phyloP scores from a whole-genome alignment of 2,329 filamentous ascomycete species.

The Chaetomiaceae sp. region DNA sequence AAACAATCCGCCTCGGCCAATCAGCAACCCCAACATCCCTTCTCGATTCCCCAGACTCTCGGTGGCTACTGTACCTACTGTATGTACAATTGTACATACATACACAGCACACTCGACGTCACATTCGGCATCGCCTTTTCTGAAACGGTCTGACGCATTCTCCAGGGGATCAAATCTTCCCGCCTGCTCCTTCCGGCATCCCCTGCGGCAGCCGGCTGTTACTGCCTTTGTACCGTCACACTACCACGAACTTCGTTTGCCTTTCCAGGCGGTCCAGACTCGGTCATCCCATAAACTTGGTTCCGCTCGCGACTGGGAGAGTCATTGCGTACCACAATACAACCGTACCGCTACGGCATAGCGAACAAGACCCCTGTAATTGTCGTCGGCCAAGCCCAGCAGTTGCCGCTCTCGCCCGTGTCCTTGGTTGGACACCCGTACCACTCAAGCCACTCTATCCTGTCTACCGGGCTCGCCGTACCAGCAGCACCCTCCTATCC shows the following conservation, averaged over 20 bases:
- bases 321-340: too few relatives aligned
- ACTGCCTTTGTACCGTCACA: neutral
- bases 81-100: too few relatives aligned
- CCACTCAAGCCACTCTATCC: slow-evolving; percentile 1
- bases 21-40: neutral
- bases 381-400: neutral
- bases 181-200: neutral
- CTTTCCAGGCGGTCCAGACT: neutral
- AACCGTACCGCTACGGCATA: neutral
- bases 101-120: slow-evolving; percentile 20
- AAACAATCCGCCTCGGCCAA: slow-evolving; percentile 9
- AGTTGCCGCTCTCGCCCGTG: slow-evolving; percentile 1
- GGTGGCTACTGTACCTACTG: too few relatives aligned
- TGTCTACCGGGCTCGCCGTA: slow-evolving; percentile 22
- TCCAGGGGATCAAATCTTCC: slow-evolving; percentile 23
- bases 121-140: slow-evolving; percentile 21
- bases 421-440: neutral
- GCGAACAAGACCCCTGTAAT: neutral
- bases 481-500: slow-evolving; percentile 2
- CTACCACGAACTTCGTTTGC: neutral
- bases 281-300: neutral
- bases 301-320: neutral
- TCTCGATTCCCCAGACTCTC: neutral
- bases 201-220: slow-evolving; percentile 1
- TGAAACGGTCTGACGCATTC: slow-evolving; percentile 40